phyloP scores from a whole-genome alignment of 2,329 filamentous ascomycete species.

The Botrytis hyacinthi region DNA sequence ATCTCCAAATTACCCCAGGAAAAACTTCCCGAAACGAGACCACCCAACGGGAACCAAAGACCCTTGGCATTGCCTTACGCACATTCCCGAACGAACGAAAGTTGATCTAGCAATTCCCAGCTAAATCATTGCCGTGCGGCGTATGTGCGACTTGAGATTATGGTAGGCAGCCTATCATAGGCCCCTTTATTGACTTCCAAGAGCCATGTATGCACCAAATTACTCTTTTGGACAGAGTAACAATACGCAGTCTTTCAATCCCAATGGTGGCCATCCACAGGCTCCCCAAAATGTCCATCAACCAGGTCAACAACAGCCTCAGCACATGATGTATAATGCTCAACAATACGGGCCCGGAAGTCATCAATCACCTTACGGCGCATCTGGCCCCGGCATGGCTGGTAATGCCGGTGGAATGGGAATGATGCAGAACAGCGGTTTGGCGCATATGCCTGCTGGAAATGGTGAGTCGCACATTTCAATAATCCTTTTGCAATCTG shows the following conservation, averaged over 20 bases:
- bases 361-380: constrained; percentile 34
- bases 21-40: constrained; percentile 18
- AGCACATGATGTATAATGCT: constrained; percentile 58
- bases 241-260: constrained; percentile 23
- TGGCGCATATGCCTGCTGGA: constrained; percentile 38
- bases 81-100: constrained; percentile 20
- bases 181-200: constrained; percentile 12
- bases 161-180: constrained; percentile 24
- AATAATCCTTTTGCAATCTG: constrained; percentile 1
- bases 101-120: constrained; percentile 19
- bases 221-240: constrained; percentile 24
- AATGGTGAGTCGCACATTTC: constrained; percentile 37
- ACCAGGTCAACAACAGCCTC: constrained; percentile 37
- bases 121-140: constrained; percentile 22
- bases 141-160: constrained; percentile 21
- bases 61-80: constrained; percentile 22
- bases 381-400: constrained; percentile 33
- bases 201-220: constrained; percentile 27
- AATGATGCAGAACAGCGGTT: constrained; percentile 56
- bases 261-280: constrained; percentile 24
- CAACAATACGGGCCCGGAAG: constrained; percentile 32
- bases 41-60: constrained; percentile 13
- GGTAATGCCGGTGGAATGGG: constrained; percentile 40
- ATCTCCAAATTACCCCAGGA: constrained; percentile 15
- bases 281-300: constrained; percentile 24